phyloP scores from a whole-genome alignment of 805 yeast genomes.

The Starmerella bombi region DNA sequence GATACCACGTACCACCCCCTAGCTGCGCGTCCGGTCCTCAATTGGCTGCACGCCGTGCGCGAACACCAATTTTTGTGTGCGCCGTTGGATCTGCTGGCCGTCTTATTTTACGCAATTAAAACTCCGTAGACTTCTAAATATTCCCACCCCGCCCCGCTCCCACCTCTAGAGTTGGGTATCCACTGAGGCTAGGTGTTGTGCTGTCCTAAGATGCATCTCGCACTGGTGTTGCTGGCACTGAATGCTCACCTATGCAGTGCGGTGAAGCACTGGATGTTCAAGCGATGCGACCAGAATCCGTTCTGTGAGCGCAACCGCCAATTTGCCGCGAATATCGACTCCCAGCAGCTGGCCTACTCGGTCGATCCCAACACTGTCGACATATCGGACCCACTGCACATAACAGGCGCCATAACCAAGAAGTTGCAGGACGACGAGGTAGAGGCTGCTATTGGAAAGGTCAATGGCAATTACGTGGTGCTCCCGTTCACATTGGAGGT shows the following conservation, averaged over 20 bases:
- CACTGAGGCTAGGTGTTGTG: too few species aligned
- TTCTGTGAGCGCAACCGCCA: constrained; percentile 71
- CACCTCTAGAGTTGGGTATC: too few species aligned
- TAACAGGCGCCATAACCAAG: constrained; percentile 13
- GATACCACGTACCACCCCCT: too few species aligned
- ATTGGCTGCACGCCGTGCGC: too few species aligned
- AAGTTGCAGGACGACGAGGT: constrained; percentile 4
- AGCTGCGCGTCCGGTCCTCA: too few species aligned
- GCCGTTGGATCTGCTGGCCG: too few species aligned
- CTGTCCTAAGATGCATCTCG: not conserved
- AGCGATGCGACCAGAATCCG: constrained; percentile 66
- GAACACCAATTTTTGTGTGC: too few species aligned
- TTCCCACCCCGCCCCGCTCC: too few species aligned
- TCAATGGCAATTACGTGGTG: constrained; percentile 26
- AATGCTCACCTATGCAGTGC: constrained; percentile 16
- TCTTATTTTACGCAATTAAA: too few species aligned
- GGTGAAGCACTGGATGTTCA: constrained; percentile 37
- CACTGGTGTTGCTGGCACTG: not conserved
- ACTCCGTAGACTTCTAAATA: too few species aligned
- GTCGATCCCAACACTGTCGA: constrained; percentile 18
- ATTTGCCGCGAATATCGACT: constrained; percentile 34
- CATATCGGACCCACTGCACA: constrained; percentile 1
- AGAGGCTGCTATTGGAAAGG: constrained; percentile 5
- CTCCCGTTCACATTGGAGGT: constrained; percentile 49
- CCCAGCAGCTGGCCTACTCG: constrained; percentile 32